phyloP scores from a whole-genome alignment of 1,284 basidiomycete species.

The Apiotrichum brassicae region DNA sequence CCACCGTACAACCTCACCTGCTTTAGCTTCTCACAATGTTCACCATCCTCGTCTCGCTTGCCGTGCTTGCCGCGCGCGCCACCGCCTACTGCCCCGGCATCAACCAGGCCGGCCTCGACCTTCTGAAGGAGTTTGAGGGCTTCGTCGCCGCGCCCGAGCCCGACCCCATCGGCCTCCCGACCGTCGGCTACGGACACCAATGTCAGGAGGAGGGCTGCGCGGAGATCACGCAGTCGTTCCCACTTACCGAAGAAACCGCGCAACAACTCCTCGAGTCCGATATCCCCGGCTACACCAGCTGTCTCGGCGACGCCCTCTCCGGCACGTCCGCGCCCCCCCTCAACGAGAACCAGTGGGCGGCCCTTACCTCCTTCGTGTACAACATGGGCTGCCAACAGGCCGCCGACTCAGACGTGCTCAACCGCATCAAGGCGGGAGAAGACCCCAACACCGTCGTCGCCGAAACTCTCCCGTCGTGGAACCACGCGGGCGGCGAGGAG shows the following conservation, averaged over 20 bases:
- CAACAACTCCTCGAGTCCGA: slow-evolving; percentile 5
- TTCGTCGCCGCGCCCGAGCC: not conserved
- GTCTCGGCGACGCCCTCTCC: slow-evolving; percentile 4
- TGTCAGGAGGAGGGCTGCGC: slow-evolving; percentile 2
- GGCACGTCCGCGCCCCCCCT: not conserved
- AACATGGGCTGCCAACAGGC: slow-evolving; percentile 9
- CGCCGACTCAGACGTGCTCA: not conserved
- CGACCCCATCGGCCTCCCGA: slow-evolving; percentile 8
- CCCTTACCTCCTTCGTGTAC: slow-evolving; percentile 3
- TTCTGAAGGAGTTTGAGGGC: slow-evolving; percentile 11
- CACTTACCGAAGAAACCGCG: slow-evolving; percentile 4
- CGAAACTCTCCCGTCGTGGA: slow-evolving; percentile 5
- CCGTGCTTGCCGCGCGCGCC: too few species aligned
- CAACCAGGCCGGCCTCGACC: slow-evolving; percentile 5
- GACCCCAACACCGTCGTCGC: slow-evolving; percentile 4
- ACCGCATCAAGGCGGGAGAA: slow-evolving; percentile 8
- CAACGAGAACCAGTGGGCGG: slow-evolving; percentile 14
- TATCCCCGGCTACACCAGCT: slow-evolving; percentile 6
- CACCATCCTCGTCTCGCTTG: too few species aligned
- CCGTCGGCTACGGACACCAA: slow-evolving; percentile 13
- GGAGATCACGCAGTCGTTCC: slow-evolving; percentile 2
- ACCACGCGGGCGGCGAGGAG: not conserved
- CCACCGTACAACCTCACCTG: too few species aligned
- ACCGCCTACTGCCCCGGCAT: not conserved
- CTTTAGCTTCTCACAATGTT: too few species aligned